Evolutionary conservation across 371 early-diverging fungal genomes (phyloP).

Genomic region (Coemansia sp.): DNA sequence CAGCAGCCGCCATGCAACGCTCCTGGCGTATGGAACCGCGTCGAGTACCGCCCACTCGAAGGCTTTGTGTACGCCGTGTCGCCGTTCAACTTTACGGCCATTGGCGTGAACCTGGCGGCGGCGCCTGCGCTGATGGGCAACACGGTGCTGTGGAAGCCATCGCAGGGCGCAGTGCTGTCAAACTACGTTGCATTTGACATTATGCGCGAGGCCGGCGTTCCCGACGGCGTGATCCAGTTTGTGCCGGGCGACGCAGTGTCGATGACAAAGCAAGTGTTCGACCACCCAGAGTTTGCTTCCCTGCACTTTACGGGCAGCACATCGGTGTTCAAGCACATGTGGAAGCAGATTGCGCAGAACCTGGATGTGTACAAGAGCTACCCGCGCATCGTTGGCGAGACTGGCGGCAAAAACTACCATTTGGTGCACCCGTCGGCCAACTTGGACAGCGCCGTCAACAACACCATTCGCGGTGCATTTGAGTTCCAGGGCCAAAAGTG

Average conservation of each 20-base stretch:
- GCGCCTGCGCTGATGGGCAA: conserved; percentile 98
- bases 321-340: conserved; percentile 87
- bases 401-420: conserved; percentile 98
- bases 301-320: conserved; percentile 97
- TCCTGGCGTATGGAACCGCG: conserved; percentile 89
- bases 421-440: conserved; percentile 80
- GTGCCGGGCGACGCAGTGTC: conserved; percentile 86
- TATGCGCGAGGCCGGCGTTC: conserved; percentile 93
- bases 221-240: conserved; percentile 96
- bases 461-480: conserved; percentile 91
- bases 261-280: conserved; percentile 71
- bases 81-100: conserved; percentile 99
- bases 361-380: conserved; percentile 86
- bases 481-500: conserved; percentile 99
- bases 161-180: conserved; percentile 81
- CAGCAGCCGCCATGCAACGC: conserved; percentile 92
- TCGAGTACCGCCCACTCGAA: conserved; percentile 94
- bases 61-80: conserved; percentile 96
- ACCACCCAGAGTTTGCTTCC: conserved; percentile 88
- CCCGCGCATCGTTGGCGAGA: conserved; percentile 97
- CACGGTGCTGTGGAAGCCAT: conserved; percentile 97
- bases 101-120: conserved; percentile 91
- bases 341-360: conserved; percentile 89
- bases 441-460: conserved; percentile 62
- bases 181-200: conserved; percentile 90